These are phyloP conservation scores for Pythium guiyangense DNA, from an alignment of 352 stramenopile species.

Conservation along the genomic window DNA sequence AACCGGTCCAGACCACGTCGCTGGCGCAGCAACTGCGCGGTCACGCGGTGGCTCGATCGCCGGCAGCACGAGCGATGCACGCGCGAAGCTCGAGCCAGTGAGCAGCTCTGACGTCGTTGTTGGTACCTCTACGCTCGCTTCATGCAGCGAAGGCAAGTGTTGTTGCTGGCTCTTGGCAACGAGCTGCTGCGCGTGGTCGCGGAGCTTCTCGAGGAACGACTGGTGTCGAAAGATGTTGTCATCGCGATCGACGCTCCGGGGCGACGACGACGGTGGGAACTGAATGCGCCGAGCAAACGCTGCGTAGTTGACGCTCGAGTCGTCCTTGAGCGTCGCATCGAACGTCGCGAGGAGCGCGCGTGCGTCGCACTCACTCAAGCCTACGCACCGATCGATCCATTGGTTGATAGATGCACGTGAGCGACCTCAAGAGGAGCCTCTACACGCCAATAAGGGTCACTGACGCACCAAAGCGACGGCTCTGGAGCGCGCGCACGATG, in stretches of 20 bases:
- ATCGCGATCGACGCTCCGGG: conserved; percentile 14
- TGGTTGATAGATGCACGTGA: background rate
- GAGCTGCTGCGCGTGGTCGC: conserved; percentile 28
- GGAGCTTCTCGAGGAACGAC: conserved; percentile 42
- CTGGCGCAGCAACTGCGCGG: too few species aligned
- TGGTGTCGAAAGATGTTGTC: conserved; percentile 42
- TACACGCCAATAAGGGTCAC: background rate
- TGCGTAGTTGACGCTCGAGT: conserved; percentile 31
- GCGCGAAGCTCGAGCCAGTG: too few species aligned
- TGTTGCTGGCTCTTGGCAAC: conserved; percentile 5
- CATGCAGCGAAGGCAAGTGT: background rate
- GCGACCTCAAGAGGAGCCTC: background rate
- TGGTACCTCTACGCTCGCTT: background rate
- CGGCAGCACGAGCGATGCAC: too few species aligned
- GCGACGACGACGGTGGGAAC: conserved; percentile 9
- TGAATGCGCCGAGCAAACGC: conserved; percentile 37
- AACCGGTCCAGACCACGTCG: too few species aligned
- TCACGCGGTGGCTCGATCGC: too few species aligned
- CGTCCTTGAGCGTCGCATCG: conserved; percentile 16
- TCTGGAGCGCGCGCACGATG: conserved; percentile 30
- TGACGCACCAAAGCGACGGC: conserved; percentile 24
- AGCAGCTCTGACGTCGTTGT: too few species aligned
- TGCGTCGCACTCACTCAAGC: conserved; percentile 28
- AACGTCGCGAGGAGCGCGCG: conserved; percentile 28
- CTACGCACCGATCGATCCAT: conserved; percentile 4